Percentiles rank a stretch among this genome's conserved stretches.
phyloP scores from a whole-genome alignment of 371 early-diverging fungal genomes.

The Mucor plumbeus region DNA sequence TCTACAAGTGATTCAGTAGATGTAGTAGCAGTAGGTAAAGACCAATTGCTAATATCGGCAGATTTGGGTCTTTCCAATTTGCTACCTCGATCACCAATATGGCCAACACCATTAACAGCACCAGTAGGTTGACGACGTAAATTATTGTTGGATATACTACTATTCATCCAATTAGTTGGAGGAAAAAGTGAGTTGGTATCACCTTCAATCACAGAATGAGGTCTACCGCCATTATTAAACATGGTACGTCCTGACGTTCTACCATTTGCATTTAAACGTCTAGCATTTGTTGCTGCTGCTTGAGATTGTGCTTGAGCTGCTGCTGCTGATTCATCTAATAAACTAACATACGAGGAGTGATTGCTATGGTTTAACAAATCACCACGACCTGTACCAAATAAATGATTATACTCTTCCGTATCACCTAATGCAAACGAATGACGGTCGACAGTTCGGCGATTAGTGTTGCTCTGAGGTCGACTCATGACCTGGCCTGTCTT shows the following conservation, averaged over 20 bases:
- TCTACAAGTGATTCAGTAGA: conserved; percentile 21
- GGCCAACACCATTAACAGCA: conserved; percentile 26
- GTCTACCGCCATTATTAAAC: conserved; percentile 31
- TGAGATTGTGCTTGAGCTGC: background rate
- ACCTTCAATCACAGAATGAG: conserved; percentile 44
- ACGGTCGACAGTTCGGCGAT: conserved; percentile 66
- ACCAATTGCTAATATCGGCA: conserved; percentile 71
- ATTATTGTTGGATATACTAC: background rate
- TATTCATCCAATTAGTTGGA: conserved; percentile 20
- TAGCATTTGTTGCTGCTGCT: background rate
- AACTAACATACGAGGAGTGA: conserved; percentile 10
- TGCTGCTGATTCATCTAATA: conserved; percentile 22
- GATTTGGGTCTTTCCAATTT: conserved; percentile 58
- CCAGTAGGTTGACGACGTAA: conserved; percentile 14
- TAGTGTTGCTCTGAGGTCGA: conserved; percentile 47
- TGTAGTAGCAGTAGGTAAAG: conserved; percentile 35
- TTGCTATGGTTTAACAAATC: conserved; percentile 5
- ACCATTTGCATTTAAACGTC: conserved; percentile 15
- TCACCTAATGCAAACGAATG: conserved; percentile 76
- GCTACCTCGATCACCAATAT: conserved; percentile 34
- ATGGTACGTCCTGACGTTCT: conserved; percentile 29
- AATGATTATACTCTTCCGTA: conserved; percentile 59
- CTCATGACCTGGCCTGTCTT: conserved; percentile 59
- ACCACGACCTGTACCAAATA: conserved; percentile 44
- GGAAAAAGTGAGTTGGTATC: conserved; percentile 28